Evolutionary conservation across 192 early-diverging fungal genomes (phyloP).

Genomic region (Dispira simplex): DNA sequence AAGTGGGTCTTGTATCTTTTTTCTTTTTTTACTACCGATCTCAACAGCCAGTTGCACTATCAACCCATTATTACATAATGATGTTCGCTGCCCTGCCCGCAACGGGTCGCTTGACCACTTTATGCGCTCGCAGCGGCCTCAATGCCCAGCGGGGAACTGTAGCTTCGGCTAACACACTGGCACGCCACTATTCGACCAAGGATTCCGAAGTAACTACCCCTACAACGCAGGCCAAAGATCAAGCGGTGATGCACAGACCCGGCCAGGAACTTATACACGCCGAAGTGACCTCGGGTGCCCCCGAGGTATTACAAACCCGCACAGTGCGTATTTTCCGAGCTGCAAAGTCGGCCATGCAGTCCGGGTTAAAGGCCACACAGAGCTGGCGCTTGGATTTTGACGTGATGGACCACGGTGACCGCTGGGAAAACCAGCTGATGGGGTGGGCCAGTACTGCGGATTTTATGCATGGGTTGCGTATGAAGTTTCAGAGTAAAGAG

Average conservation of each 20-base stretch:
- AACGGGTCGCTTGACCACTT: too few relatives aligned
- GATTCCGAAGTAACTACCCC: not conserved
- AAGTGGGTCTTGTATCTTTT: too few relatives aligned
- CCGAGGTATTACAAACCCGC: slow-evolving; percentile 38
- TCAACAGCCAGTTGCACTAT: too few relatives aligned
- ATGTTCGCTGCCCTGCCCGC: too few relatives aligned
- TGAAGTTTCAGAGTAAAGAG: slow-evolving; percentile 79
- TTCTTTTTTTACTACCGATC: too few relatives aligned
- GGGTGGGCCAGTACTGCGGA: slow-evolving; percentile 85
- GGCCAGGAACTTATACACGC: slow-evolving; percentile 21
- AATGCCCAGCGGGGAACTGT: too few relatives aligned
- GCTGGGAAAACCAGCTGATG: slow-evolving; percentile 90
- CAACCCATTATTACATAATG: too few relatives aligned
- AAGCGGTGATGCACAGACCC: not conserved
- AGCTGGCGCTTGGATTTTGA: slow-evolving; percentile 91
- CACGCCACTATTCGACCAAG: not conserved
- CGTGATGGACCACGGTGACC: slow-evolving; percentile 48
- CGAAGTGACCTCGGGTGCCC: slow-evolving; percentile 29
- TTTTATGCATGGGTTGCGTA: slow-evolving; percentile 55
- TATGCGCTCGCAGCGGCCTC: too few relatives aligned
- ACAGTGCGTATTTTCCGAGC: slow-evolving; percentile 77
- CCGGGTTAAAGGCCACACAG: slow-evolving; percentile 56
- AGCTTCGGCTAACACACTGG: too few relatives aligned
- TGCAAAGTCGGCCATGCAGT: slow-evolving; percentile 72
- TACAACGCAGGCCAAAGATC: not conserved